A percentile compares a stretch with the other conserved stretches of the same genome.
Conservation (phyloP, 2,329 filamentous ascomycete genomes). For the Tolypocladium tropicale region DNA sequence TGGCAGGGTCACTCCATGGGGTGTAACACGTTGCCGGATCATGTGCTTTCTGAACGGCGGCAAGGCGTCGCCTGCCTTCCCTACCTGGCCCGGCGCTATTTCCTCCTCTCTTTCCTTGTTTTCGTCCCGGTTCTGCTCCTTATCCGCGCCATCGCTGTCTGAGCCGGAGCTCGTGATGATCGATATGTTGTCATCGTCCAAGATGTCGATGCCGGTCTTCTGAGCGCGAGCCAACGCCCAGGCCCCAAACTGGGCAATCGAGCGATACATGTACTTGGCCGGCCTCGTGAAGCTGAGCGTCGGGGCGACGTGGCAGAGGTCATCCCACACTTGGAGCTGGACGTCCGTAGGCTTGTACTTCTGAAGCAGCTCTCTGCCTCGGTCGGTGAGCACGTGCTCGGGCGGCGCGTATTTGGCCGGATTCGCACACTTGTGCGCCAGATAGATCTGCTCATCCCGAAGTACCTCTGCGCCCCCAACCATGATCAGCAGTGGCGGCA, state of each 20-base stretch:
- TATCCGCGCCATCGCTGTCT: slow-evolving; percentile 15
- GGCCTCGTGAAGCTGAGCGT: slow-evolving; percentile 95
- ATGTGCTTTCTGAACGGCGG: slow-evolving; percentile 75
- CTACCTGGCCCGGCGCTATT: slow-evolving; percentile 39
- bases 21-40: slow-evolving; percentile 80
- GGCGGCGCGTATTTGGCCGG: slow-evolving; percentile 66
- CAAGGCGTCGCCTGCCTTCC: slow-evolving; percentile 77
- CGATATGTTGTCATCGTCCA: slow-evolving; percentile 68
- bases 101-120: slow-evolving; percentile 10
- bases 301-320: slow-evolving; percentile 83
- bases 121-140: slow-evolving; percentile 10
- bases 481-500: slow-evolving; percentile 80
- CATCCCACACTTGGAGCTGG: slow-evolving; percentile 92
- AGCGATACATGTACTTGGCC: slow-evolving; percentile 91
- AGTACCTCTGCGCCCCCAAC: slow-evolving; percentile 82
- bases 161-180: slow-evolving; percentile 54
- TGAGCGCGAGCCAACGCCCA: slow-evolving; percentile 84
- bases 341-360: slow-evolving; percentile 79
- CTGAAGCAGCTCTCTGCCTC: slow-evolving; percentile 47
- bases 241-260: slow-evolving; percentile 84
- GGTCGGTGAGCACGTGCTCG: slow-evolving; percentile 51
- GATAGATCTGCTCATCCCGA: slow-evolving; percentile 86
- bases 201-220: slow-evolving; percentile 66
- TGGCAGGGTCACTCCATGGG: slow-evolving; percentile 63
- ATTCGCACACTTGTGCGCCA: slow-evolving; percentile 89